phyloP scores from a whole-genome alignment of 208 protist genomes.

The Naegleria fowleri region DNA sequence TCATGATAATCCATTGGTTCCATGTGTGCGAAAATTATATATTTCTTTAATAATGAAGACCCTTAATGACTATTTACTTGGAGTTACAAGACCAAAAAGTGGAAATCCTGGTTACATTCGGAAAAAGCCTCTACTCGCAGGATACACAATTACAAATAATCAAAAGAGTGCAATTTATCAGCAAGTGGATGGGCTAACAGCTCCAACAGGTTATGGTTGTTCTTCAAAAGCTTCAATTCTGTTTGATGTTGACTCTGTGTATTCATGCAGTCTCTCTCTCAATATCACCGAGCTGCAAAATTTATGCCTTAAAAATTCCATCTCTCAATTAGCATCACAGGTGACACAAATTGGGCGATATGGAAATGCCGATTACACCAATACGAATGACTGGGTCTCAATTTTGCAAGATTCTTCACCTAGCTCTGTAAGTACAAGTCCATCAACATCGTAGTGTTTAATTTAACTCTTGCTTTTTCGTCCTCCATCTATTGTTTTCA shows the following conservation, averaged over 20 bases:
- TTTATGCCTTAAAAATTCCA: not conserved
- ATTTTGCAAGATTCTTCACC: not conserved
- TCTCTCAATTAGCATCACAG: not conserved
- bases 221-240: not conserved
- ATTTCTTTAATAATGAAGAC: not conserved
- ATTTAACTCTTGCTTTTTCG: too few species aligned
- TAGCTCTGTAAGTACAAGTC: not conserved
- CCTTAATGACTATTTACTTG: not conserved
- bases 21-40: too few species aligned
- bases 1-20: too few species aligned
- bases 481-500: too few species aligned
- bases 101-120: conserved; percentile 6
- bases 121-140: not conserved
- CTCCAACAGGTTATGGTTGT: not conserved
- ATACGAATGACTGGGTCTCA: not conserved
- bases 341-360: not conserved
- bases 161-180: not conserved
- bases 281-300: not conserved
- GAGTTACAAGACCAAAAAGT: not conserved
- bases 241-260: not conserved
- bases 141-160: not conserved
- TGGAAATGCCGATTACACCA: not conserved
- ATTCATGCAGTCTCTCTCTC: not conserved
- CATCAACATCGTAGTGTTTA: too few species aligned
- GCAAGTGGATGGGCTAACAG: not conserved